Evolutionary conservation across 2,329 filamentous ascomycete species (phyloP).

Genomic region (Tolypocladium paradoxum): DNA sequence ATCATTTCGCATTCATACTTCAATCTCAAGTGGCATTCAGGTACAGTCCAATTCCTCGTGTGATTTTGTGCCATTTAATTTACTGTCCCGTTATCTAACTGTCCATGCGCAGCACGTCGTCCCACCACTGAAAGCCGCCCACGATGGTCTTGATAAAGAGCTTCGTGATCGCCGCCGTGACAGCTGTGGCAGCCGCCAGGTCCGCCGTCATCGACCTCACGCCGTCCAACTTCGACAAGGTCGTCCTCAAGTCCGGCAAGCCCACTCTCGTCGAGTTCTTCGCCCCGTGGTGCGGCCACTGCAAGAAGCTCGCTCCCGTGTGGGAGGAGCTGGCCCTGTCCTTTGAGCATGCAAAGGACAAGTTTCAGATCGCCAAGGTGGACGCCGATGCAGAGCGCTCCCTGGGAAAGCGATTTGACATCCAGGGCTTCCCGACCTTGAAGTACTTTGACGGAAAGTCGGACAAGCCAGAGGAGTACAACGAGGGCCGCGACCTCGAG

Average conservation of each 20-base stretch:
- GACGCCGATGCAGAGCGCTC: slow-evolving; percentile 83
- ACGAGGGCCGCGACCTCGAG: slow-evolving; percentile 77
- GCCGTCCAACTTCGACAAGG: slow-evolving; percentile 81
- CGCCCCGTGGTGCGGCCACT: slow-evolving; percentile 97
- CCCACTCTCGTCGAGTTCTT: slow-evolving; percentile 97
- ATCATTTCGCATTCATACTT: background rate
- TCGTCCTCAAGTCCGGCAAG: slow-evolving; percentile 85
- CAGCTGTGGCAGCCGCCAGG: slow-evolving; percentile 50
- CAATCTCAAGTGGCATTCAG: background rate
- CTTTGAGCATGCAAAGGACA: slow-evolving; percentile 60
- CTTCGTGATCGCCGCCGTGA: slow-evolving; percentile 46
- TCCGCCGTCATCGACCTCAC: slow-evolving; percentile 85
- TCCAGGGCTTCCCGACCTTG: slow-evolving; percentile 92
- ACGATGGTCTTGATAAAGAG: slow-evolving; percentile 49
- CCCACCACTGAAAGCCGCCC: slow-evolving; percentile 6
- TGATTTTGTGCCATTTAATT: background rate
- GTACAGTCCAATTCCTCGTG: background rate
- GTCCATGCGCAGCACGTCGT: background rate
- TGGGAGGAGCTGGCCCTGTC: slow-evolving; percentile 79
- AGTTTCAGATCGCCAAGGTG: slow-evolving; percentile 87
- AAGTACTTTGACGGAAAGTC: slow-evolving; percentile 98
- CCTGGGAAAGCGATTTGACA: slow-evolving; percentile 74
- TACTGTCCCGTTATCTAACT: background rate
- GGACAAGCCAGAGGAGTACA: slow-evolving; percentile 75
- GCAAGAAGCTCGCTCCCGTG: slow-evolving; percentile 90